phyloP scores from a whole-genome alignment of 2,329 filamentous ascomycete genomes.

The Chrysoporthe deuterocubensis region DNA sequence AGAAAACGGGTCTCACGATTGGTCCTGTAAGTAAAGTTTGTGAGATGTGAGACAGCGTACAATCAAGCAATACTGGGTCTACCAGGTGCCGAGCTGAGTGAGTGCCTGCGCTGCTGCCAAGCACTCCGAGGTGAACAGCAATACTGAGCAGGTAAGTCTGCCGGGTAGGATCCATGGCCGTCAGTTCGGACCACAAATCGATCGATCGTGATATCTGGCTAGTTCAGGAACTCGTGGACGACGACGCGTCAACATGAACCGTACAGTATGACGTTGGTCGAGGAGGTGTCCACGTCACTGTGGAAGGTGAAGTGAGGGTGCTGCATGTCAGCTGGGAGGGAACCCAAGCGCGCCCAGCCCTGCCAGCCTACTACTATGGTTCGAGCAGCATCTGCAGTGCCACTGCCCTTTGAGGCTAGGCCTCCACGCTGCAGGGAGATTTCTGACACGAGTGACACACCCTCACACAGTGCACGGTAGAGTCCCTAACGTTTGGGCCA shows the following conservation, averaged over 20 bases:
- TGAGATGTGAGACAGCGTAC: background rate
- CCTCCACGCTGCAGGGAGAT: constrained; percentile 10
- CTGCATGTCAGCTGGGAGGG: constrained; percentile 2
- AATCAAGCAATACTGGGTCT: background rate
- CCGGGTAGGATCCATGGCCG: no score
- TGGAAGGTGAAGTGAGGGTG: background rate
- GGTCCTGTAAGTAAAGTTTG: background rate
- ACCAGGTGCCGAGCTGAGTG: background rate
- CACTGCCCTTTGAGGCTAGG: background rate
- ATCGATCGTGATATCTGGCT: background rate
- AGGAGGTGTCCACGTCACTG: background rate
- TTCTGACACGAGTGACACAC: constrained; percentile 10
- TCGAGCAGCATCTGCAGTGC: background rate
- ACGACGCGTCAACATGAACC: background rate
- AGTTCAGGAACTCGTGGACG: background rate
- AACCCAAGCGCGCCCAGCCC: background rate
- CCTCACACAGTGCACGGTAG: constrained; percentile 2
- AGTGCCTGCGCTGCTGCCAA: no score
- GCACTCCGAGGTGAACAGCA: background rate
- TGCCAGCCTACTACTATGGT: background rate
- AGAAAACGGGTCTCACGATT: background rate
- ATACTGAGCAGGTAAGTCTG: background rate
- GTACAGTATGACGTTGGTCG: background rate
- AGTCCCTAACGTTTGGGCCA: constrained; percentile 4
- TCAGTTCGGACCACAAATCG: background rate